These are phyloP conservation scores for Fraxinus floribunda DNA, from an alignment of 305 asterid genomes.

Conservation along the genomic window DNA sequence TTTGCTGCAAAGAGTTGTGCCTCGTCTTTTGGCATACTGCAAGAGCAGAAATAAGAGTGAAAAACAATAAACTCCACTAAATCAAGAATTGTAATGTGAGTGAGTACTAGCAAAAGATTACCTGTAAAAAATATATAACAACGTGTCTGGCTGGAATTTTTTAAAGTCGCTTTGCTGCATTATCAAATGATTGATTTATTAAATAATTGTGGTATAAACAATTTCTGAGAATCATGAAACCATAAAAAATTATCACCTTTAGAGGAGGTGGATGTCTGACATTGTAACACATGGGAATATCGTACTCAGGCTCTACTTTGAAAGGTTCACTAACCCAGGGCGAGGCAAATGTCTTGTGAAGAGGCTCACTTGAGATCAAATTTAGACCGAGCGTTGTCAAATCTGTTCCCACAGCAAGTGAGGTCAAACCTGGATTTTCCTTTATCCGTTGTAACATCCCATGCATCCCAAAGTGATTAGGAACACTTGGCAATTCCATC, in stretches of 20 bases:
- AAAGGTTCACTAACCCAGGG: background rate
- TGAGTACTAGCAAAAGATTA: conserved; percentile 15
- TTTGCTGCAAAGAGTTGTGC: conserved; percentile 82
- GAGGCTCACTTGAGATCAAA: conserved; percentile 29
- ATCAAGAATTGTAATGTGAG: conserved; percentile 9
- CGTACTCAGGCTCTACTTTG: background rate
- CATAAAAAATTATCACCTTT: background rate
- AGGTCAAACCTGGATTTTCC: conserved; percentile 60
- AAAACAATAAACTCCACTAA: conserved; percentile 22
- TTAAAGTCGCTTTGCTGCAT: conserved; percentile 64
- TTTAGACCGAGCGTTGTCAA: conserved; percentile 71
- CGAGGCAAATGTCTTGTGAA: background rate
- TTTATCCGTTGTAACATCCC: conserved; percentile 63
- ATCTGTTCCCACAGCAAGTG: conserved; percentile 79
- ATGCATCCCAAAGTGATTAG: conserved; percentile 66
- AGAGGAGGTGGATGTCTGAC: background rate
- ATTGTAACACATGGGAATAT: background rate
- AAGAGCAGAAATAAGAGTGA: conserved; percentile 19
- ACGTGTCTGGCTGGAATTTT: conserved; percentile 60
- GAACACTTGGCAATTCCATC: conserved; percentile 43
- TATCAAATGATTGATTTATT: conserved; percentile 31
- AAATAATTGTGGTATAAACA: too few species aligned
- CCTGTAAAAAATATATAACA: conserved; percentile 88
- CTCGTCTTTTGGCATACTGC: conserved; percentile 93
- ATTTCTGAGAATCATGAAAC: too few species aligned